Evolutionary conservation across 768 basidiomycete species (phyloP).

Genomic region (Imleria badia): DNA sequence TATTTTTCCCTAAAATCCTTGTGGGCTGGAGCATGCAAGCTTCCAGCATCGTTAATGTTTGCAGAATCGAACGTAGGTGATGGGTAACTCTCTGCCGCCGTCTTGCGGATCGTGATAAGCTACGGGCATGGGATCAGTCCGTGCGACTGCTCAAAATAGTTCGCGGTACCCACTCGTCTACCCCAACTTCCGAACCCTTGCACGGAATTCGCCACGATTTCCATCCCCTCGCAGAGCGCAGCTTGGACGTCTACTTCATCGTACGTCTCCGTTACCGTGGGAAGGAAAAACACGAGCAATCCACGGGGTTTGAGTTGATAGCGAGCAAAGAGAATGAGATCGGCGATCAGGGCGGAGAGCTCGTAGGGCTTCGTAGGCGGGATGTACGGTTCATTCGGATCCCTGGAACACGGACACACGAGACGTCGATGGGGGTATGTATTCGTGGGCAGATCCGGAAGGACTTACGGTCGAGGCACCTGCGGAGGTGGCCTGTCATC

Average conservation of each 20-base stretch:
- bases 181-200: constrained; percentile 98
- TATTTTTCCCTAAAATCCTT: constrained; percentile 87
- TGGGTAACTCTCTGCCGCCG: constrained; percentile 40
- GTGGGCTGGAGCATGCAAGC: constrained; percentile 74
- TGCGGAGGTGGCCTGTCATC: constrained; percentile 28
- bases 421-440: not conserved
- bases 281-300: constrained; percentile 92
- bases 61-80: constrained; percentile 54
- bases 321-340: constrained; percentile 79
- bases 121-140: constrained; percentile 31
- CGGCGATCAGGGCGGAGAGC: constrained; percentile 74
- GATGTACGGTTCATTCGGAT: constrained; percentile 68
- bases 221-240: constrained; percentile 85
- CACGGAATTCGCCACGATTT: constrained; percentile 80
- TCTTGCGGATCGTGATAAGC: constrained; percentile 91
- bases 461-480: constrained; percentile 45
- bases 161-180: constrained; percentile 60
- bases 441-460: not conserved
- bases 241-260: constrained; percentile 79
- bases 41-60: constrained; percentile 6
- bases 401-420: constrained; percentile 3
- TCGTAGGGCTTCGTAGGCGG: constrained; percentile 94
- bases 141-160: not conserved
- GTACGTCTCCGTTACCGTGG: constrained; percentile 90
- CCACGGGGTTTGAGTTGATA: constrained; percentile 85